Evolutionary conservation across 1,139 yeast genomes (phyloP).

Genomic region (Pichia sp.): DNA sequence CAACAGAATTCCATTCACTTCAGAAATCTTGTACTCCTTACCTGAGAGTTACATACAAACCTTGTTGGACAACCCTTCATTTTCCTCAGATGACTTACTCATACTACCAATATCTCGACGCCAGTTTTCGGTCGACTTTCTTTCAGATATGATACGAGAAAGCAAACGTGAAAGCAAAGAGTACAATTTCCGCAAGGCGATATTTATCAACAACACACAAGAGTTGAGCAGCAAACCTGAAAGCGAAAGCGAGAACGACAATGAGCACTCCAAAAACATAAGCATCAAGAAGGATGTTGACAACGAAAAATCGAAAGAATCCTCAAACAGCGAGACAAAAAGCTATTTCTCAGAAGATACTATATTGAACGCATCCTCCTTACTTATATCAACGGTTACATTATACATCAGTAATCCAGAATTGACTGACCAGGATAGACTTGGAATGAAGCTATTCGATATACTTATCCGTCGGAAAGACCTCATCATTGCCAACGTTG

Average conservation of each 20-base stretch:
- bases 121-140: slow-evolving; percentile 18
- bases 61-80: slow-evolving; percentile 20
- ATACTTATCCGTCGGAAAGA: slow-evolving; percentile 24
- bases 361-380: slow-evolving; percentile 27
- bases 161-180: slow-evolving; percentile 17
- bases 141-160: slow-evolving; percentile 17
- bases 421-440: slow-evolving; percentile 19
- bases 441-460: slow-evolving; percentile 26
- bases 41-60: slow-evolving; percentile 32
- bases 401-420: slow-evolving; percentile 20
- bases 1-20: slow-evolving; percentile 45
- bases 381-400: slow-evolving; percentile 25
- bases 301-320: not conserved
- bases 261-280: not conserved
- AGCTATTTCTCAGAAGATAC: slow-evolving; percentile 28
- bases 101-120: slow-evolving; percentile 24
- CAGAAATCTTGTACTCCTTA: slow-evolving; percentile 52
- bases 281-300: not conserved
- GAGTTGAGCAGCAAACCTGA: slow-evolving; percentile 10
- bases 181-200: slow-evolving; percentile 18
- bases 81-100: slow-evolving; percentile 22
- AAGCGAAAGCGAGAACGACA: not conserved
- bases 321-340: slow-evolving; percentile 12
- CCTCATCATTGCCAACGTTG: slow-evolving; percentile 19
- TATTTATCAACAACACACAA: slow-evolving; percentile 29